Evolutionary conservation across 1,139 yeast genomes (phyloP), one percentile per base, ranked within the genome.

Genomic region (Zhuliangozyma blackwelliae): DNA sequence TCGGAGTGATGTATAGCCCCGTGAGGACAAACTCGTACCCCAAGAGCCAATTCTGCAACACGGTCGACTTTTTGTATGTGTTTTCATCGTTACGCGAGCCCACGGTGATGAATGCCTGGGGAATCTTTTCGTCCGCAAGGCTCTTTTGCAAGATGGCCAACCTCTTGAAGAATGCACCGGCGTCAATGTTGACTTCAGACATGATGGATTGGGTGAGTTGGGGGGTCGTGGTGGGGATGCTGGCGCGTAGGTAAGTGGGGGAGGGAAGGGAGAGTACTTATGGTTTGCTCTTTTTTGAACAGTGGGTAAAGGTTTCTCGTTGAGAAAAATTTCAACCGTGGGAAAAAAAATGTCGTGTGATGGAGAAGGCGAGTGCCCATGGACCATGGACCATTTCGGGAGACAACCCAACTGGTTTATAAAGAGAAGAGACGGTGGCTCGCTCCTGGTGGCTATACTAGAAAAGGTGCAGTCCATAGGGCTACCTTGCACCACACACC

Each of bases 11-110:
- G 36, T 75, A 79, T 41, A 92, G 63, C 31, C 81, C 82, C 1
- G 97, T 89, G 40, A 95, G 94, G 19, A 96, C 95, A 55, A 92
- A 90, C 57, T 94, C 97, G 57, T 90, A 92, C 6, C 97, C 97
- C 41, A 92, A 67, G 41, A 92, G 68, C 97, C 97, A 92, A 35
- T 84, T 84, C 57, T 90, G 97, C 34, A 90, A 63, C 34, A 86
- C 85, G 0, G 96, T 82, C 10, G 96, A 83, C 61, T 88, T 88
- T 55, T 86, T 88, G 61, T 88, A 90, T 32, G 96, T 95, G 56
- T 89, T 86, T 45, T 84, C 92, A 40, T 86, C 94, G 53, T 86
- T 89, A 30, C 85, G 70, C 9, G 92, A 86, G 9, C 97, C 97
- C 35, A 85, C 82, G 10, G 86, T 76, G 32, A 85, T 75, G 42